These are phyloP conservation scores for Solanum clarkiae DNA, from an alignment of 257 asterid species.

Conservation along the genomic window DNA sequence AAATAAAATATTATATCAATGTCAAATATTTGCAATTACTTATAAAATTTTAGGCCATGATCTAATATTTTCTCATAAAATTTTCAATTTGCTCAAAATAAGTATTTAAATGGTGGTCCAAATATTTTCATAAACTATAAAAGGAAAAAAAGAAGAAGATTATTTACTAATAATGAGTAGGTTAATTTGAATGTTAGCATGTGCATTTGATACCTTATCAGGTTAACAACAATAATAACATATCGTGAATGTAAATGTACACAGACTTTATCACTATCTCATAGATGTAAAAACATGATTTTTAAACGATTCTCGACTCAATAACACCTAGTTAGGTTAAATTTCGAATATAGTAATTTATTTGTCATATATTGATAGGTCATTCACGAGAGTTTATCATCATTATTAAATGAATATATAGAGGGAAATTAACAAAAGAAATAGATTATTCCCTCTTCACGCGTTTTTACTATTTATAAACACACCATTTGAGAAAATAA, in stretches of 20 bases:
- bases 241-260: background rate
- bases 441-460: background rate
- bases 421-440: background rate
- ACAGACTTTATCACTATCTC: background rate
- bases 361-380: background rate
- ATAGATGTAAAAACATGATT: rapidly evolving
- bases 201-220: background rate
- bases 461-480: background rate
- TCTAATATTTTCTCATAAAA: background rate
- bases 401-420: background rate
- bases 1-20: background rate
- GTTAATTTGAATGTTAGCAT: background rate
- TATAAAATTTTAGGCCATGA: background rate
- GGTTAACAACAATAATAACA: background rate
- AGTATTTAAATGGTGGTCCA: background rate
- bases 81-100: background rate
- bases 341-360: background rate
- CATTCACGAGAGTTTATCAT: background rate
- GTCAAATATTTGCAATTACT: background rate
- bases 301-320: rapidly evolving
- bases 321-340: background rate
- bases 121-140: background rate
- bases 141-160: background rate
- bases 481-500: background rate
- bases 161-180: background rate